Conservation (phyloP, 176 grass and related monocot genomes). For the Oryza glumipatula region DNA sequence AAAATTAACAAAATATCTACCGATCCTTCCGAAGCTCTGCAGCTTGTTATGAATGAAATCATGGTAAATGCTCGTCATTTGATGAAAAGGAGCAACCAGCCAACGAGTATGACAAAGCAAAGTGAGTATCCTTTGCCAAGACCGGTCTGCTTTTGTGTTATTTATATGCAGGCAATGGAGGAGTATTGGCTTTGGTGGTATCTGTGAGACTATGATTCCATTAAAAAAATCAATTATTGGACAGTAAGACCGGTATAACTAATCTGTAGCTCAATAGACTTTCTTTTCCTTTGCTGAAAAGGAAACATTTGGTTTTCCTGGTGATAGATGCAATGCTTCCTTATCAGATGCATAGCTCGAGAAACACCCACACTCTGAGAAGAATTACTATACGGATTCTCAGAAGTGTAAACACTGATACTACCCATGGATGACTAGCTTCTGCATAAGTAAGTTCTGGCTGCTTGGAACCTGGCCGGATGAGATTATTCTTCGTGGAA, state of each 20-base stretch:
- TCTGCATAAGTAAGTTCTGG: not conserved
- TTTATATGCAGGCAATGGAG: not conserved
- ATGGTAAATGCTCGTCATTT: slow-evolving; percentile 30
- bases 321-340: not conserved
- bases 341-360: not conserved
- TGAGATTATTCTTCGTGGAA: not conserved
- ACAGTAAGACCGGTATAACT: not conserved
- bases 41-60: slow-evolving; percentile 43
- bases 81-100: not conserved
- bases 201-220: not conserved
- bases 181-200: not conserved
- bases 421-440: not conserved
- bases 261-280: not conserved
- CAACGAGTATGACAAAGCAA: not conserved
- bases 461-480: not conserved
- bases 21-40: slow-evolving; percentile 41
- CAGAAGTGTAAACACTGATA: too few species aligned
- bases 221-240: slow-evolving; percentile 8
- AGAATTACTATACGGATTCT: not conserved
- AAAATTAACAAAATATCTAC: slow-evolving; percentile 17
- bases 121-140: not conserved
- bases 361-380: not conserved
- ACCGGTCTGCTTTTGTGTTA: not conserved
- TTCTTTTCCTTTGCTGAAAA: not conserved
- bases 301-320: not conserved